Evolutionary conservation across 2,329 filamentous ascomycete genomes (phyloP).

Genomic region (Talaromyces sp.): DNA sequence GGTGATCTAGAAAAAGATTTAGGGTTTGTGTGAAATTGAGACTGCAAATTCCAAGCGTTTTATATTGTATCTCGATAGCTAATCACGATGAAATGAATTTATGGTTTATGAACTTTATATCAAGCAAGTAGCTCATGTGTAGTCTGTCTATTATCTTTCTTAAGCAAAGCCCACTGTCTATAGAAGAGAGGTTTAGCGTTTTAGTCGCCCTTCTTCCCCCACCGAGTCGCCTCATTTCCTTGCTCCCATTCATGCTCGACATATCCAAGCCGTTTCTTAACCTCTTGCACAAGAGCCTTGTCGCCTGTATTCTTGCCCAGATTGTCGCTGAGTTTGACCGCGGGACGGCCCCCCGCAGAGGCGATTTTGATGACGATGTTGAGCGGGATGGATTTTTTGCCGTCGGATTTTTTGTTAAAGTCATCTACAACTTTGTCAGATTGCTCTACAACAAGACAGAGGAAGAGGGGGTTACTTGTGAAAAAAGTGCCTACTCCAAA

Average conservation of each 20-base stretch:
- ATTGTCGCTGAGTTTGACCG: conserved; percentile 92
- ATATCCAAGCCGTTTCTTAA: conserved; percentile 83
- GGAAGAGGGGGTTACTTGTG: conserved; percentile 54
- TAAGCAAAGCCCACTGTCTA: background rate
- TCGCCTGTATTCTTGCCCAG: conserved; percentile 92
- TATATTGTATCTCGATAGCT: background rate
- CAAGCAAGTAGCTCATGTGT: too few species aligned
- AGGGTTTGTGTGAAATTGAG: conserved; percentile 19
- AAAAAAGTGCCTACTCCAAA: conserved; percentile 96
- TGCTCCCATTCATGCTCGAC: conserved; percentile 75
- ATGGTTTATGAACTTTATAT: background rate
- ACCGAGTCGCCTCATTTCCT: conserved; percentile 77
- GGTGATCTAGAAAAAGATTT: conserved; percentile 34
- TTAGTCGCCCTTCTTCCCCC: conserved; percentile 48
- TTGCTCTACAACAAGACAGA: background rate
- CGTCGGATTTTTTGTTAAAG: conserved; percentile 65
- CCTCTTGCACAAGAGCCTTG: conserved; percentile 66
- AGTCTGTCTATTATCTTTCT: background rate
- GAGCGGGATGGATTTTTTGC: conserved; percentile 78
- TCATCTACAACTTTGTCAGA: conserved; percentile 53
- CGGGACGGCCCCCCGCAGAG: conserved; percentile 70
- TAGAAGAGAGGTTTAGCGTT: background rate
- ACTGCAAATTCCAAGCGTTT: background rate
- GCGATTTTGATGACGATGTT: conserved; percentile 99
- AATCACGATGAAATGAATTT: background rate